Evolutionary conservation across 2,329 filamentous ascomycete species (phyloP).

Genomic region (Ceratocystis variospora): DNA sequence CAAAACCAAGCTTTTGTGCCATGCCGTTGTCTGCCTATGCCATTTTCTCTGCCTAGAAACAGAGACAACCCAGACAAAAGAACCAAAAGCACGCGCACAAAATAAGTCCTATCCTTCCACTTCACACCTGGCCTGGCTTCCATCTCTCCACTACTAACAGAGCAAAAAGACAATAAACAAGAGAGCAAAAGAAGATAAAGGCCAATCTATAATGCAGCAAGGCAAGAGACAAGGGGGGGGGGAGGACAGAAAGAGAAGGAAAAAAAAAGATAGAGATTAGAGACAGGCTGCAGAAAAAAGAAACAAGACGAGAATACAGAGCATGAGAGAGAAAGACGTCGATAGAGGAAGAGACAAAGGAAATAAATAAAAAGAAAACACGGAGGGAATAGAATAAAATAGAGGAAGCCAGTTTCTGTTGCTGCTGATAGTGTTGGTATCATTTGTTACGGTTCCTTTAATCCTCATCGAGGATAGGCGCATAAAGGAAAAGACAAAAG

Average conservation of each 20-base stretch:
- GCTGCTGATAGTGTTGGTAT: neutral
- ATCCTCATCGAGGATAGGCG: neutral
- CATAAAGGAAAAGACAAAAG: neutral
- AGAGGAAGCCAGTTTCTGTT: neutral
- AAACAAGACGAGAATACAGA: neutral
- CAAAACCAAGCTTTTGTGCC: neutral
- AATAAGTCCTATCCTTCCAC: no score
- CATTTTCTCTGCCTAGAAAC: neutral
- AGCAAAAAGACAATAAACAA: neutral
- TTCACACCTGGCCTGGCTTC: neutral
- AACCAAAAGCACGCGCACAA: no score
- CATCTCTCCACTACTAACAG: conserved; percentile 1
- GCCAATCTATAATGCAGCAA: neutral
- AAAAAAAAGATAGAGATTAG: neutral
- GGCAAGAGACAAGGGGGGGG: neutral
- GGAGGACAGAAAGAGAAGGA: neutral
- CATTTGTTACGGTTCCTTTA: no score
- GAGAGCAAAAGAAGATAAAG: neutral
- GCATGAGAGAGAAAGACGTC: conserved; percentile 1
- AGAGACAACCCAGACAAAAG: neutral
- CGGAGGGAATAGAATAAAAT: neutral
- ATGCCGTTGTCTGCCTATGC: neutral
- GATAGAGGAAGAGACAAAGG: neutral
- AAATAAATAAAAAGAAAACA: neutral
- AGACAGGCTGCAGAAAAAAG: neutral